These are phyloP conservation scores for Suhomyces panamericanus DNA, from an alignment of 1,139 yeast species.

Conservation along the genomic window DNA sequence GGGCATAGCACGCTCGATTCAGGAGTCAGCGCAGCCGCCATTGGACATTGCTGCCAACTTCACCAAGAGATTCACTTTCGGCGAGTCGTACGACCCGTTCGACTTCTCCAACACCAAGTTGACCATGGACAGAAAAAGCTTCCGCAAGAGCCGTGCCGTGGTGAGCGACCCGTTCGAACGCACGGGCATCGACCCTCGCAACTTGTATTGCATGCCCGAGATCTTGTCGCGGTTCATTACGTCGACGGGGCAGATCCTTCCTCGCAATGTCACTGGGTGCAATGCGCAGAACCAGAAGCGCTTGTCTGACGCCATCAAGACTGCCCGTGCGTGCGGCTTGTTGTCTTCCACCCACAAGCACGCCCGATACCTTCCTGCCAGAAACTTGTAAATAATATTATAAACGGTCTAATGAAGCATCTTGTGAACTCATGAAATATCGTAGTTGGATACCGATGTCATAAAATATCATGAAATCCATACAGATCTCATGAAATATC, in stretches of 20 bases:
- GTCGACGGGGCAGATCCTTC: constrained; percentile 65
- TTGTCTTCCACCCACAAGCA: constrained; percentile 64
- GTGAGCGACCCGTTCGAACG: constrained; percentile 48
- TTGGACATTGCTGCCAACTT: constrained; percentile 32
- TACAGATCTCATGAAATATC: too few relatives aligned
- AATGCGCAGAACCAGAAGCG: constrained; percentile 60
- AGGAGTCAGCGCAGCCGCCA: constrained; percentile 29
- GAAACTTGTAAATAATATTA: constrained; percentile 34
- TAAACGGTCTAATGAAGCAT: too few relatives aligned
- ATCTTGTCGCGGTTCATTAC: constrained; percentile 58
- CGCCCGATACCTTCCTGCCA: constrained; percentile 42
- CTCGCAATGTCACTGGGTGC: constrained; percentile 69
- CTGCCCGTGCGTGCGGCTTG: constrained; percentile 69
- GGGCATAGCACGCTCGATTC: constrained; percentile 34
- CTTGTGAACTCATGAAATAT: too few relatives aligned
- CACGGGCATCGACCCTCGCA: constrained; percentile 61
- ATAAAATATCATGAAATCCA: too few relatives aligned
- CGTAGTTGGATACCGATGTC: too few relatives aligned
- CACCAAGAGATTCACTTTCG: constrained; percentile 42
- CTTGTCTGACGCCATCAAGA: constrained; percentile 63
- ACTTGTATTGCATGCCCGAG: constrained; percentile 66
- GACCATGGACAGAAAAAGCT: constrained; percentile 35
- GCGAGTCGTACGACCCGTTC: constrained; percentile 67
- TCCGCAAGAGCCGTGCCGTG: constrained; percentile 18
- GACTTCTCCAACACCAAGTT: constrained; percentile 64